Percentiles rank a stretch among this genome's conserved stretches.
Conservation (phyloP, 177 flowering plant genomes). For the Tripterygium wilfordii region DNA sequence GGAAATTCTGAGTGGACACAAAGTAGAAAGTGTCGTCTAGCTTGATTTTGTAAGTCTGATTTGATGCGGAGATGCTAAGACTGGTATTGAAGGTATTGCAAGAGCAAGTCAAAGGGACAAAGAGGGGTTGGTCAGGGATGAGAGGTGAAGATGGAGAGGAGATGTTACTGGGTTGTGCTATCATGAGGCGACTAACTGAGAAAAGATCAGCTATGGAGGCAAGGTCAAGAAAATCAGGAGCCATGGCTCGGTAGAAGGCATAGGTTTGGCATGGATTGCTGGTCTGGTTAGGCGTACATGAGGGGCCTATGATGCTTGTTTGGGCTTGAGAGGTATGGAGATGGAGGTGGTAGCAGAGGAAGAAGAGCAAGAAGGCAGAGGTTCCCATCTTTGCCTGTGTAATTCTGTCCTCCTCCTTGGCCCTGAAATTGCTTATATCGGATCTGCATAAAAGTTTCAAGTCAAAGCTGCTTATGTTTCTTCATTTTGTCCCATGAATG, state of each 20-base stretch:
- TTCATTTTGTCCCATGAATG: no score
- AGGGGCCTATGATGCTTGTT: slow-evolving; percentile 42
- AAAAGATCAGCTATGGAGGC: slow-evolving; percentile 80
- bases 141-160: slow-evolving; percentile 51
- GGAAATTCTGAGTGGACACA: slow-evolving; percentile 45
- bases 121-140: slow-evolving; percentile 45
- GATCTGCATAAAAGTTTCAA: no score
- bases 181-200: slow-evolving; percentile 53
- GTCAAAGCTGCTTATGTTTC: no score
- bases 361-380: slow-evolving; percentile 9
- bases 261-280: slow-evolving; percentile 60
- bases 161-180: slow-evolving; percentile 67
- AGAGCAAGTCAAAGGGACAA: slow-evolving; percentile 68
- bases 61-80: slow-evolving; percentile 42
- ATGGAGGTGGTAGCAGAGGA: slow-evolving; percentile 3
- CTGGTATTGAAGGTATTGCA: slow-evolving; percentile 37
- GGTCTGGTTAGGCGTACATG: slow-evolving; percentile 42
- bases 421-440: not conserved
- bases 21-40: slow-evolving; percentile 51
- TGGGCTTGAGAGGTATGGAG: slow-evolving; percentile 12
- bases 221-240: slow-evolving; percentile 56
- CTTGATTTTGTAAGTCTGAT: slow-evolving; percentile 42
- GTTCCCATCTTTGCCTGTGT: not conserved
- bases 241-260: slow-evolving; percentile 44
- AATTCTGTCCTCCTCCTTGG: not conserved